Evolutionary conservation across 1,139 yeast species (phyloP), one percentile per base, ranked within the genome.

Genomic region (Ogataea hybrid): DNA sequence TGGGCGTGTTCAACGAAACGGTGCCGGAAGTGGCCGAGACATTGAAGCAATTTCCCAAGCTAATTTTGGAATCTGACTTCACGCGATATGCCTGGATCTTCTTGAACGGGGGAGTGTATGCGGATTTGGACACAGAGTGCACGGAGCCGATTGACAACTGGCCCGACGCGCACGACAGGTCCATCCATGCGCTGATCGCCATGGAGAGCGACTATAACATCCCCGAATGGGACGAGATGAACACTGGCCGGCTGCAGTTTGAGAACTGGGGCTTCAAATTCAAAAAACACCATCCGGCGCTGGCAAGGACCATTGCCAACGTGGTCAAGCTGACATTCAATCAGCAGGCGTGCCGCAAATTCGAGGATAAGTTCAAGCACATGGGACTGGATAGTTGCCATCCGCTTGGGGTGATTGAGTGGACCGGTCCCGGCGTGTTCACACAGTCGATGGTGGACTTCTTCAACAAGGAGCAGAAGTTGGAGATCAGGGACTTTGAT

Each of bases 351-450:
- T 43, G 44, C 18, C 39, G 31, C 8, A 31, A 38, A 11, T 28
- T 43, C 4, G 34, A 39, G 22, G 35, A 37, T 8, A 33, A 32
- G 14, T 43, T 39, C 30, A 17, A 61, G 16, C 61, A 61, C 30
- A 55, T 55, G 31, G 39, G 61, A 6, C 61, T 63, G 28, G 57
- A 79, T 12, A 75, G 77, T 37, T 72, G 69, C 50, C 39, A 32
- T 64, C 51, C 78, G 2, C 74, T 76, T 12, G 78, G 75, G 55
- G 77, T 83, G 31, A 79, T 83, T 83, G 70, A 78, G 52, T 83
- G 89, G 89, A 82, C 90, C 0, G 90, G 90, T 7, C 85, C 89
- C 2, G 88, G 84, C 17, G 69, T 81, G 9, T 83, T 82, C 75
- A 81, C 90, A 1, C 88, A 82, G 57, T 65, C 71, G 22, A 71